phyloP scores from a whole-genome alignment of 2,329 filamentous ascomycete genomes.

The Sclerotinia spermophila region DNA sequence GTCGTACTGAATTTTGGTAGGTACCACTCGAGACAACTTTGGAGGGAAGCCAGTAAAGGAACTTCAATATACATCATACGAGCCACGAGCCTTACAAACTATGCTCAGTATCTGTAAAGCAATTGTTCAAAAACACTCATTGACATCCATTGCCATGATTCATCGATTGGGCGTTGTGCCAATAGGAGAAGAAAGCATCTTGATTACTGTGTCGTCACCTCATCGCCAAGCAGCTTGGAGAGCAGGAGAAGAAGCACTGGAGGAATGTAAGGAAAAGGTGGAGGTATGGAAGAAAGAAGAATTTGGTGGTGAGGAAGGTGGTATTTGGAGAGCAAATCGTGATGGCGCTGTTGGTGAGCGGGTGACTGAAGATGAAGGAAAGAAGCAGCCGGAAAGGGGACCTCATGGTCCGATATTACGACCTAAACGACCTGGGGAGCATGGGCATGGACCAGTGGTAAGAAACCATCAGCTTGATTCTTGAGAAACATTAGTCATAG shows the following conservation, averaged over 20 bases:
- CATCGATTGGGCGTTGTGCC: constrained; percentile 84
- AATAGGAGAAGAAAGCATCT: constrained; percentile 88
- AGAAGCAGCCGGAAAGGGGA: constrained; percentile 18
- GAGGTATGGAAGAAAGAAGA: constrained; percentile 96
- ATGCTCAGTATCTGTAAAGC: constrained; percentile 61
- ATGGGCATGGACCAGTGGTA: constrained; percentile 34
- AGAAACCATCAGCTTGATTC: constrained; percentile 5
- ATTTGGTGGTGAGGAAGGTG: constrained; percentile 71
- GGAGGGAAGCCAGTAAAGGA: constrained; percentile 66
- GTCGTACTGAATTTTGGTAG: constrained; percentile 41
- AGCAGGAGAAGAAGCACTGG: constrained; percentile 84
- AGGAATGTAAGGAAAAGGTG: constrained; percentile 79
- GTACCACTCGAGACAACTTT: constrained; percentile 76
- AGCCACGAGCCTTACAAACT: constrained; percentile 63
- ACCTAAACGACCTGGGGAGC: constrained; percentile 26
- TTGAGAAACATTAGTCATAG: not conserved
- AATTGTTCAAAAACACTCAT: constrained; percentile 56
- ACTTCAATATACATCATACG: constrained; percentile 73
- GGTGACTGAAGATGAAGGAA: constrained; percentile 21
- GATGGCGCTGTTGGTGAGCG: constrained; percentile 53
- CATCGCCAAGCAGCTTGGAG: constrained; percentile 84
- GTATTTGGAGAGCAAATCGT: constrained; percentile 82
- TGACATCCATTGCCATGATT: constrained; percentile 72
- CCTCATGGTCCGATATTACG: constrained; percentile 30
- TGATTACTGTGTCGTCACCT: constrained; percentile 79